These are phyloP conservation scores for Escovopsis sp. DNA, from an alignment of 2,329 filamentous ascomycete species.

Conservation along the genomic window DNA sequence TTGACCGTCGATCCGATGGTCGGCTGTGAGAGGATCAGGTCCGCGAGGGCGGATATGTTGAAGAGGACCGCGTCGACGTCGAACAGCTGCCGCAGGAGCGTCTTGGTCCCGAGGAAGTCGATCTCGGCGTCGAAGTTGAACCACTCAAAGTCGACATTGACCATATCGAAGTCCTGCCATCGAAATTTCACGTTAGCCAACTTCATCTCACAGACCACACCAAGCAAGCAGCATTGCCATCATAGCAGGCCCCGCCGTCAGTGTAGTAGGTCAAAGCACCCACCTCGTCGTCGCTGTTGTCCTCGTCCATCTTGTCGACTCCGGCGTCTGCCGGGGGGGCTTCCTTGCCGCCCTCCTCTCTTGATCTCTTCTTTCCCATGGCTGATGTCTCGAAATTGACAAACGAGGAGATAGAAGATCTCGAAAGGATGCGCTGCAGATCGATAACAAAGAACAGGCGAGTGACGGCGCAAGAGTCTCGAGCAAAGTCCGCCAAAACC, in stretches of 20 bases:
- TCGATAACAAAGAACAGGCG: constrained; percentile 2
- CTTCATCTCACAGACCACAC: no score
- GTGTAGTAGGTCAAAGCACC: constrained; percentile 5
- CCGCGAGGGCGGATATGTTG: constrained; percentile 73
- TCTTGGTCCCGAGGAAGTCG: constrained; percentile 92
- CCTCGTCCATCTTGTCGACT: constrained; percentile 35
- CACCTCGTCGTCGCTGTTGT: constrained; percentile 41
- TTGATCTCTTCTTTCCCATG: constrained; percentile 37
- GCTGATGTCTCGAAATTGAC: constrained; percentile 3
- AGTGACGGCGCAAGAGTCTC: no score
- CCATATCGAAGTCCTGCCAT: constrained; percentile 67
- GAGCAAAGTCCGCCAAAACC: no score
- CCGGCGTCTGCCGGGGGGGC: constrained; percentile 25
- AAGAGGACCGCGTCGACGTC: constrained; percentile 77
- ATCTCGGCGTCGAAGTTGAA: constrained; percentile 84
- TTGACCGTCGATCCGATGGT: constrained; percentile 90
- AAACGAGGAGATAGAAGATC: neutral
- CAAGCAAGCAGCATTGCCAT: no score
- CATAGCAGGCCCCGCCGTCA: no score
- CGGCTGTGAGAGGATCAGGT: constrained; percentile 76
- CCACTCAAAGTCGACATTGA: constrained; percentile 97
- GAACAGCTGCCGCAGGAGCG: constrained; percentile 77
- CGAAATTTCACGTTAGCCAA: constrained; percentile 5
- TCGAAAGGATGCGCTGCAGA: constrained; percentile 4
- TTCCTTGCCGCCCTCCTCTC: constrained; percentile 29